Conservation (phyloP, 768 basidiomycete species). For the Phlebiopsis flavidoalba region DNA sequence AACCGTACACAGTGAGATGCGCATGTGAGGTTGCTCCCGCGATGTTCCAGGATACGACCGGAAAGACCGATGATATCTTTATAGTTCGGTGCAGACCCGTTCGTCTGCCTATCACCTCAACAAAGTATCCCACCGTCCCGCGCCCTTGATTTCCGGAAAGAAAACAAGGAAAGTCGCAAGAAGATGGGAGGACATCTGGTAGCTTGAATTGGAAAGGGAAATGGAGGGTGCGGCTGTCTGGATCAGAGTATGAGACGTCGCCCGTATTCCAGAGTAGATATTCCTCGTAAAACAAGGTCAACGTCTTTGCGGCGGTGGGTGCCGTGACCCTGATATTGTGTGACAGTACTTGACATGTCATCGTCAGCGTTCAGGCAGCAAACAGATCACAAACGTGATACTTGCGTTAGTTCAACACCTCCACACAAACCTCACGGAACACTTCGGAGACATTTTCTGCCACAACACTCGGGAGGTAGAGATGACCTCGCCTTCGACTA, state of each 20-base stretch:
- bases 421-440: conserved; percentile 40
- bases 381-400: not conserved
- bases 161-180: not conserved
- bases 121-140: not conserved
- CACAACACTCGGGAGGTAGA: conserved; percentile 60
- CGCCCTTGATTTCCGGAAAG: not conserved
- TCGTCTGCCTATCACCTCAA: not conserved
- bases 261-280: not conserved
- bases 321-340: not conserved
- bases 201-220: not conserved
- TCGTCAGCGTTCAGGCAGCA: not conserved
- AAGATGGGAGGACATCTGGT: not conserved
- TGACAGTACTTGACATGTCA: not conserved
- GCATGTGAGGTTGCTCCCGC: not conserved
- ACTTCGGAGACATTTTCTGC: conserved; percentile 73
- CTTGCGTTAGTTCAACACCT: not conserved
- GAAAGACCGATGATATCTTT: not conserved
- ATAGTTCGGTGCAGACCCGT: not conserved
- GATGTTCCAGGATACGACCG: not conserved
- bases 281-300: not conserved
- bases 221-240: not conserved
- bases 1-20: not conserved
- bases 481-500: not conserved
- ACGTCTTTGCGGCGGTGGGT: not conserved
- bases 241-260: not conserved